Evolutionary conservation across 768 basidiomycete species (phyloP).

Genomic region (Sutorius australiensis): DNA sequence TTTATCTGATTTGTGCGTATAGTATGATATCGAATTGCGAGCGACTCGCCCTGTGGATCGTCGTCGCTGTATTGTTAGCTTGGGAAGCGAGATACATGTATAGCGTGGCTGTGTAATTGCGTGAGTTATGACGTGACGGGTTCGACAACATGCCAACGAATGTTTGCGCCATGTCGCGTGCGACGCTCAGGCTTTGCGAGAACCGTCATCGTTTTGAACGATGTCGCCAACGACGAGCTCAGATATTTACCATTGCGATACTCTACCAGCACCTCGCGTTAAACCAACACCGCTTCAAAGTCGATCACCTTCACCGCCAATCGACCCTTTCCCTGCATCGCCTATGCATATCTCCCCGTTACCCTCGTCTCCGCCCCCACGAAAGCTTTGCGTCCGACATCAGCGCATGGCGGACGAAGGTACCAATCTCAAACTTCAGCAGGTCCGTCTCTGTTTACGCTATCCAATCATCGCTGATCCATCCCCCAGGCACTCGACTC

Average conservation of each 20-base stretch:
- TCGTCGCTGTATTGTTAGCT: conserved; percentile 30
- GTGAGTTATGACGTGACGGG: neutral
- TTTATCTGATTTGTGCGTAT: conserved; percentile 35
- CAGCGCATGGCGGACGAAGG: conserved; percentile 97
- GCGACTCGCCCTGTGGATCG: conserved; percentile 21
- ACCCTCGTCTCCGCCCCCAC: conserved; percentile 30
- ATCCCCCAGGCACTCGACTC: conserved; percentile 78
- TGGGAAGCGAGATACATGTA: neutral
- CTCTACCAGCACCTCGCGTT: conserved; percentile 60
- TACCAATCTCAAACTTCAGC: conserved; percentile 86
- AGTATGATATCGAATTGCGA: conserved; percentile 35
- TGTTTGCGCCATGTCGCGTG: conserved; percentile 34
- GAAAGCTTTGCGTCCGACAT: conserved; percentile 89
- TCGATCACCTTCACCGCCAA: conserved; percentile 6
- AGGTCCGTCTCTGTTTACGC: conserved; percentile 43
- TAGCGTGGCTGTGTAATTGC: conserved; percentile 20
- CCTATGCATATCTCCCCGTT: neutral
- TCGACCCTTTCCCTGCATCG: conserved; percentile 3
- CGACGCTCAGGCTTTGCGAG: conserved; percentile 21
- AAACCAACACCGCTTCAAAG: conserved; percentile 24
- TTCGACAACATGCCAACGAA: neutral
- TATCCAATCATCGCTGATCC: conserved; percentile 6
- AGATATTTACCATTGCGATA: conserved; percentile 60
- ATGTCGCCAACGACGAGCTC: conserved; percentile 21
- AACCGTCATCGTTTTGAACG: neutral